Base-by-base conservation (phyloP, 352 stramenopile species). In the Phytophthora capsici region DNA sequence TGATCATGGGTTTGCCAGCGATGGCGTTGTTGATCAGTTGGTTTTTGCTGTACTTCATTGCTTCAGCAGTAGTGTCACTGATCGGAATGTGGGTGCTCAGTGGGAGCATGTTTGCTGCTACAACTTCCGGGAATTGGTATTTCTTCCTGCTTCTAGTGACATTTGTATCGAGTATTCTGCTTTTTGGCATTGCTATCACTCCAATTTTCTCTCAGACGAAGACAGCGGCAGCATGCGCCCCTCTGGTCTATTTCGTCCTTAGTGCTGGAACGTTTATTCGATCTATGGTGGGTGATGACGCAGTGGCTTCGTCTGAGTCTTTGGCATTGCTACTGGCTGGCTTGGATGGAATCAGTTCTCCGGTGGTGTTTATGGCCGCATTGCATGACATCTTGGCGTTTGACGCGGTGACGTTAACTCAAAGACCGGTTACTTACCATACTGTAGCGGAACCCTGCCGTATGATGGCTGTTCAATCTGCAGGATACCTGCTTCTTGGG, bases 401-500 rank as follows among this genome's bases (percentile, higher is more conserved):
- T n/a, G 77, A 92, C 51, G 78, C 75, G 0, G 36, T 73, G 3
- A 83, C 73, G 0, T 53, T 52, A 25, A 62, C 47, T 0, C 49
- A 84, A 10, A 76, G 80, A 17, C 63, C 75, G 0, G 74, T 93
- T 7, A 76, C 62, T 0, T 92, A 83, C 75, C 25, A 47, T 3
- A 84, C 79, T 0, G 62, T 95, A 3, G 66, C 63, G 8, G 57
- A 22, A 26, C 80, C 84, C 7, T 88, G 71, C 9, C 22, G 69
- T 20, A 77, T 90, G 28, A 92, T 99, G 74, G 32, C 89, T 8
- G 7, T 85, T 3, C 95, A 99, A 64, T 87, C 80, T 25, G 22
- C 91, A 20, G 73, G 94, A 6, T 98, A 98, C 56, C 59, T 93
- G 19, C 32, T 98, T 10, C 71, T 99, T 8, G 95, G 89, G 3